Percentiles rank a stretch among this genome's conserved stretches.
phyloP scores from a whole-genome alignment of 179 eudicot genomes.

The Beta macrorhiza region DNA sequence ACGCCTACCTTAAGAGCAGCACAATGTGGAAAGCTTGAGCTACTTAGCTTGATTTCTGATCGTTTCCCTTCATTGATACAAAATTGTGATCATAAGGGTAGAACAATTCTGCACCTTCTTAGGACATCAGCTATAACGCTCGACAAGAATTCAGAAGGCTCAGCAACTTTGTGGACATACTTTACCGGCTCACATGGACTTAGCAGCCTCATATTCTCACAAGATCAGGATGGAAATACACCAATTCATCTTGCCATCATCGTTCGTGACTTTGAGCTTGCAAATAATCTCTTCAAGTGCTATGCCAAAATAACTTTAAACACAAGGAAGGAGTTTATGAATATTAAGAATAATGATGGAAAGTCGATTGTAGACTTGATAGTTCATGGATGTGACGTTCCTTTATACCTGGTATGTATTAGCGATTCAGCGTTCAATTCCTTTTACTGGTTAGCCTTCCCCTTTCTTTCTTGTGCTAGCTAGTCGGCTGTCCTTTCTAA shows the following conservation, averaged over 20 bases:
- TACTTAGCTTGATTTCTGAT: background rate
- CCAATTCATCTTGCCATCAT: background rate
- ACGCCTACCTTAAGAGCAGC: no score
- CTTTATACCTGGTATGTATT: background rate
- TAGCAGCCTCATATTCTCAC: background rate
- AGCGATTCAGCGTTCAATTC: no score
- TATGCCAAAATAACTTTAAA: background rate
- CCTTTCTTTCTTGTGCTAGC: no score
- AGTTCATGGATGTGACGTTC: background rate
- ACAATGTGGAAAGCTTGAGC: background rate
- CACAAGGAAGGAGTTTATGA: background rate
- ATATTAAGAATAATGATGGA: background rate
- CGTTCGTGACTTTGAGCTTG: background rate
- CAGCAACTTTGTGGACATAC: background rate
- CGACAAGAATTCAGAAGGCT: no score
- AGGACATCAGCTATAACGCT: background rate
- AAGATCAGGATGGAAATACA: background rate
- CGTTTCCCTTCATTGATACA: background rate
- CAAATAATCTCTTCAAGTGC: background rate
- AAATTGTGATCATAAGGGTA: background rate
- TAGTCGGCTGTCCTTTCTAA: no score
- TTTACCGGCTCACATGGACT: background rate
- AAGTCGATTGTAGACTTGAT: background rate
- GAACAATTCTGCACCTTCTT: background rate
- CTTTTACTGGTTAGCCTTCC: no score